Evolutionary conservation across 2,329 filamentous ascomycete species (phyloP).

Genomic region (Fusarium globosum): DNA sequence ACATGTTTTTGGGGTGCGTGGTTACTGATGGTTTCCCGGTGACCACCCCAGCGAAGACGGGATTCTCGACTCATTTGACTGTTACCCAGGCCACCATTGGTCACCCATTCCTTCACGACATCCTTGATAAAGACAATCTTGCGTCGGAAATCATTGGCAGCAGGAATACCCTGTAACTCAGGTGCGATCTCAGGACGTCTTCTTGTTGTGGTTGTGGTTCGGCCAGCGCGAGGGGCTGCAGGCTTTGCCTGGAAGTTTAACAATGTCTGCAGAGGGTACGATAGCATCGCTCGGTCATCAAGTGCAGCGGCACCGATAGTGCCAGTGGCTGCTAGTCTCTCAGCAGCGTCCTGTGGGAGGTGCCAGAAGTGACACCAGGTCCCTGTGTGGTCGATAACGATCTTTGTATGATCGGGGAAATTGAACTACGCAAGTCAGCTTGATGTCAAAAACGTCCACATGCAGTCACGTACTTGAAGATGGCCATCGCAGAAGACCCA

Average conservation of each 20-base stretch:
- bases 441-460: neutral
- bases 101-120: constrained; percentile 77
- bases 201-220: constrained; percentile 60
- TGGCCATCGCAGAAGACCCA: constrained; percentile 86
- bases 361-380: constrained; percentile 83
- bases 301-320: constrained; percentile 77
- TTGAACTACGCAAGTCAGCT: constrained; percentile 71
- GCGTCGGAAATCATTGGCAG: constrained; percentile 76
- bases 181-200: constrained; percentile 70
- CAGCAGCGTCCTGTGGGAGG: constrained; percentile 76
- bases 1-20: constrained; percentile 70
- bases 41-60: constrained; percentile 68
- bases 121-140: constrained; percentile 80
- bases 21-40: constrained; percentile 64
- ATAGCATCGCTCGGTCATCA: constrained; percentile 76
- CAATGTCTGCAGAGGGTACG: constrained; percentile 78
- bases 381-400: constrained; percentile 80
- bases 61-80: constrained; percentile 66
- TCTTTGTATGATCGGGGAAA: constrained; percentile 89
- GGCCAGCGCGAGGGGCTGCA: constrained; percentile 53
- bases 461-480: constrained; percentile 67
- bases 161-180: constrained; percentile 71
- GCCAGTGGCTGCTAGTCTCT: constrained; percentile 71
- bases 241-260: constrained; percentile 72
- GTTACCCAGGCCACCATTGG: constrained; percentile 76